A percentile compares a stretch with the other conserved stretches of the same genome.
Conservation (phyloP, 1,139 yeast species). For the Candida glucosophila region DNA sequence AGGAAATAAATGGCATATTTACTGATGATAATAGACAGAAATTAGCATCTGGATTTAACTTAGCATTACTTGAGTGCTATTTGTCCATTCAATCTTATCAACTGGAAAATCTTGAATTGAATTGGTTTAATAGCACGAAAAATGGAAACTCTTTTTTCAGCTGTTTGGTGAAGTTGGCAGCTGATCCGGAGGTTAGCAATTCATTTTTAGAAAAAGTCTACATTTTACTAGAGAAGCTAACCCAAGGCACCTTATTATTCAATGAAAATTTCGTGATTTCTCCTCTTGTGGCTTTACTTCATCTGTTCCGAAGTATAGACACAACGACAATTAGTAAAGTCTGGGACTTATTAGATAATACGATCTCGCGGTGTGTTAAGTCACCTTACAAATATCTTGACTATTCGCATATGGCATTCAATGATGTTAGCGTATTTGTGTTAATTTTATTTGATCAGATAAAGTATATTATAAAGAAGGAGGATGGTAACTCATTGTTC, state of each 20-base stretch:
- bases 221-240: conserved; percentile 15
- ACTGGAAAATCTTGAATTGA: conserved; percentile 26
- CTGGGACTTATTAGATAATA: conserved; percentile 66
- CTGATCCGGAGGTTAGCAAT: conserved; percentile 11
- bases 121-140: conserved; percentile 61
- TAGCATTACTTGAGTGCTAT: conserved; percentile 43
- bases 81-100: conserved; percentile 31
- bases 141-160: conserved; percentile 48
- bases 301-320: conserved; percentile 20
- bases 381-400: conserved; percentile 84
- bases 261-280: conserved; percentile 34
- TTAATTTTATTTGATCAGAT: conserved; percentile 70
- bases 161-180: conserved; percentile 43
- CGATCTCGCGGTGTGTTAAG: conserved; percentile 57
- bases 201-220: conserved; percentile 15
- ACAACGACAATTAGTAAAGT: conserved; percentile 8
- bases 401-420: conserved; percentile 31
- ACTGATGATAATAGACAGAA: conserved; percentile 9
- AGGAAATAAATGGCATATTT: conserved; percentile 14
- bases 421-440: conserved; percentile 53
- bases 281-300: conserved; percentile 35
- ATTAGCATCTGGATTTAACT: conserved; percentile 41
- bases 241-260: conserved; percentile 29
- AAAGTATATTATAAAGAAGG: conserved; percentile 19
- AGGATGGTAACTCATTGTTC: conserved; percentile 13